These are phyloP conservation scores for Fusarium pseudoanthophilum DNA, from an alignment of 2,329 filamentous ascomycete species.

Conservation along the genomic window DNA sequence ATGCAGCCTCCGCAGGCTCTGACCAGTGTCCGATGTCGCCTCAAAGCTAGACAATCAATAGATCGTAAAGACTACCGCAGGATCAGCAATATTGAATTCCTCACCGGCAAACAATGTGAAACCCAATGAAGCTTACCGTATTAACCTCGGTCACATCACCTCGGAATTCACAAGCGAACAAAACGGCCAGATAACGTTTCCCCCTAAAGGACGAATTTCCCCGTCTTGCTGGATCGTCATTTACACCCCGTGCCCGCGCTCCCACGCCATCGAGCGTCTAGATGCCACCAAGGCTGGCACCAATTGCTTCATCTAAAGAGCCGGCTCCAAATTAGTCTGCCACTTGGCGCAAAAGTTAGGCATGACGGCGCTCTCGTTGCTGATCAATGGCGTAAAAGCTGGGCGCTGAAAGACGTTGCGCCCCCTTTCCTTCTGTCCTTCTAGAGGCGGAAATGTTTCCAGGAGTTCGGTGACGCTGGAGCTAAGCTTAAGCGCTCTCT, in stretches of 20 bases:
- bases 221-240: constrained; percentile 30
- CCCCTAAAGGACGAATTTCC: constrained; percentile 13
- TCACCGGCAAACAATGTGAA: background rate
- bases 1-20: background rate
- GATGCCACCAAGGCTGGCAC: constrained; percentile 31
- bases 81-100: constrained; percentile 5
- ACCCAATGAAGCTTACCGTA: background rate
- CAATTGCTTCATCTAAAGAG: constrained; percentile 27
- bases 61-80: background rate
- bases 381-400: constrained; percentile 26
- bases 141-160: constrained; percentile 4
- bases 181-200: background rate
- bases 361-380: constrained; percentile 26
- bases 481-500: constrained; percentile 13
- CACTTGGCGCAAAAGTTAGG: constrained; percentile 29
- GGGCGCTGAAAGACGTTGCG: constrained; percentile 30
- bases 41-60: background rate
- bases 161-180: constrained; percentile 21
- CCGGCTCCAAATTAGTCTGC: constrained; percentile 34
- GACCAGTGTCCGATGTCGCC: constrained; percentile 6
- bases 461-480: constrained; percentile 22
- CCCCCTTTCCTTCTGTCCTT: constrained; percentile 37
- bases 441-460: constrained; percentile 24
- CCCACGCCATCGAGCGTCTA: constrained; percentile 31
- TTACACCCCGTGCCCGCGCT: constrained; percentile 15